Percentiles rank a stretch among this genome's conserved stretches.
phyloP scores from a whole-genome alignment of 2,329 filamentous ascomycete genomes.

The Coniochaeta sp. region DNA sequence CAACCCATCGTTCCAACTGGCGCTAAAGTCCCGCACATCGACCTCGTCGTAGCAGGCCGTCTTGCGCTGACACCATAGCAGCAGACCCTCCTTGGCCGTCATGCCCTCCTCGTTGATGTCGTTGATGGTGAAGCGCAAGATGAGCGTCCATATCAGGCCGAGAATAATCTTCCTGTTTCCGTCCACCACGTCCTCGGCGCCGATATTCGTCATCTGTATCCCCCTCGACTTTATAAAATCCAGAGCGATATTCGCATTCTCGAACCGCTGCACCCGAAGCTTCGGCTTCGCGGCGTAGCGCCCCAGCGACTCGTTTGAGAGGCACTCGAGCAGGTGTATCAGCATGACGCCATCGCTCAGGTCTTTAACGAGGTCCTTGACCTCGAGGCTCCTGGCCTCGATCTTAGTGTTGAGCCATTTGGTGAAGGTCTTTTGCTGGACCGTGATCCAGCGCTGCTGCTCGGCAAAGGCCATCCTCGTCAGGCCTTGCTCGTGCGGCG shows the following conservation, averaged over 20 bases:
- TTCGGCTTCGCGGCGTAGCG: conserved; percentile 96
- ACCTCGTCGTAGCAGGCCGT: conserved; percentile 98
- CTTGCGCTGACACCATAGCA: conserved; percentile 97
- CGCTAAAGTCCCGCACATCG: conserved; percentile 88
- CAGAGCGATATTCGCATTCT: conserved; percentile 94
- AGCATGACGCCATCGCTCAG: conserved; percentile 91
- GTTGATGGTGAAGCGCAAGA: conserved; percentile 95
- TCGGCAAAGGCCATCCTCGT: conserved; percentile 57
- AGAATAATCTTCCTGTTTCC: conserved; percentile 97
- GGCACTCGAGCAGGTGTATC: conserved; percentile 94
- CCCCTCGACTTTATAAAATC: conserved; percentile 78
- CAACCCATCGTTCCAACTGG: conserved; percentile 94
- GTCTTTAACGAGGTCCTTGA: conserved; percentile 82
- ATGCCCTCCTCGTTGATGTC: conserved; percentile 98
- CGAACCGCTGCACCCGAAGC: conserved; percentile 91
- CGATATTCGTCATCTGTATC: conserved; percentile 98
- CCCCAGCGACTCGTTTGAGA: conserved; percentile 88
- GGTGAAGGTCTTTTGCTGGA: conserved; percentile 98
- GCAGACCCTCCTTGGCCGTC: conserved; percentile 90
- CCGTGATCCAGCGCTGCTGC: conserved; percentile 64
- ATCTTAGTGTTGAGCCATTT: conserved; percentile 99
- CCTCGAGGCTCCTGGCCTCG: conserved; percentile 66
- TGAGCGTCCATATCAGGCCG: conserved; percentile 95
- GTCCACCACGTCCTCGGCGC: conserved; percentile 95
- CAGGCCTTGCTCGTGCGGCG: conserved; percentile 41